Evolutionary conservation across 2,329 filamentous ascomycete species (phyloP).

Genomic region (Botrytis medusae): DNA sequence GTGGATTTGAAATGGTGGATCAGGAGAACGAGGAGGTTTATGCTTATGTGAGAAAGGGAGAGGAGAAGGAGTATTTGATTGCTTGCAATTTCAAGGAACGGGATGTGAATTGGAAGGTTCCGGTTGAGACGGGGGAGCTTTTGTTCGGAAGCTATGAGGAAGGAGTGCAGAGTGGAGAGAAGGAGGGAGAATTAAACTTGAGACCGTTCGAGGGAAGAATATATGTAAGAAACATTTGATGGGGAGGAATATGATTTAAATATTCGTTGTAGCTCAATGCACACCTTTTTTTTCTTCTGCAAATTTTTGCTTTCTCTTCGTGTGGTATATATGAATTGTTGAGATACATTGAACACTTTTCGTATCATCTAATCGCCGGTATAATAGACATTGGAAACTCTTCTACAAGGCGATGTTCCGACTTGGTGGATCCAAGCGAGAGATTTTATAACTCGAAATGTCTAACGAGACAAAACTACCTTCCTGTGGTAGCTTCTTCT

Average conservation of each 20-base stretch:
- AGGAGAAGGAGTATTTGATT: constrained; percentile 6
- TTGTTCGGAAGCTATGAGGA: constrained; percentile 10
- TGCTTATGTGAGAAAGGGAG: constrained; percentile 16
- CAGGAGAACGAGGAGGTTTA: constrained; percentile 16
- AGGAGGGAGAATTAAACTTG: background rate
- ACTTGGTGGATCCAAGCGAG: background rate
- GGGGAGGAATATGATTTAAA: no score
- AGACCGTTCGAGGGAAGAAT: constrained; percentile 12
- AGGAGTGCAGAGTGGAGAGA: background rate
- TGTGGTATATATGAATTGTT: background rate
- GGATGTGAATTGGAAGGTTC: background rate
- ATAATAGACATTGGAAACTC: background rate
- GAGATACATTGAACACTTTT: background rate
- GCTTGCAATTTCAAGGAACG: constrained; percentile 13
- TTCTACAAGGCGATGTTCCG: background rate
- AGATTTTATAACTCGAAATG: background rate
- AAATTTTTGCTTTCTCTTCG: background rate
- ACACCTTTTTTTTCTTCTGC: background rate
- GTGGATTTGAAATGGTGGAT: constrained; percentile 27
- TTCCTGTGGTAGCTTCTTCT: background rate
- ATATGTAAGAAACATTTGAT: constrained; percentile 1
- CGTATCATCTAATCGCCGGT: background rate
- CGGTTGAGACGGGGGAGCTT: background rate
- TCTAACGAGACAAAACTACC: background rate
- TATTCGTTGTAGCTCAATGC: background rate